A percentile compares a stretch with the other conserved stretches of the same genome.
phyloP scores from a whole-genome alignment of 225 moss, liverwort and hornwort genomes.

The Pleurozium schreberi region DNA sequence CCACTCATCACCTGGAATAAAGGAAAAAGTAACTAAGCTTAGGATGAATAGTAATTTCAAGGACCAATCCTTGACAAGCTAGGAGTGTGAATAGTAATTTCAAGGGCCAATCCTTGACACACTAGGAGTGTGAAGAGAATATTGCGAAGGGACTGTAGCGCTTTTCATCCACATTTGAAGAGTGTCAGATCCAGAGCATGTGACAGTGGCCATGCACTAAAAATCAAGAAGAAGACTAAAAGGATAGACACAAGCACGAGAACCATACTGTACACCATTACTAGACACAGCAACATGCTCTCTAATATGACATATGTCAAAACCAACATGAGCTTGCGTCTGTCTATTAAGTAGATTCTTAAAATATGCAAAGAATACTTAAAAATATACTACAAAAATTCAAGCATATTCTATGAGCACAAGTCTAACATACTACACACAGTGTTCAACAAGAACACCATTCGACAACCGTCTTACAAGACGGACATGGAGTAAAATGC shows the following conservation, averaged over 20 bases:
- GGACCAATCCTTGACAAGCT: no score
- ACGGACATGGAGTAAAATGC: background rate
- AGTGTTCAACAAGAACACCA: background rate
- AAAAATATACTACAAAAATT: no score
- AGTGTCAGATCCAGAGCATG: no score
- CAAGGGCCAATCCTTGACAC: no score
- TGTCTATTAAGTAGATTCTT: background rate
- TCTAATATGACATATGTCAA: background rate
- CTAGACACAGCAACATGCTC: background rate
- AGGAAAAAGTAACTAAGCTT: no score
- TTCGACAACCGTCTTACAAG: background rate
- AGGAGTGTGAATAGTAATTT: no score
- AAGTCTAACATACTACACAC: background rate
- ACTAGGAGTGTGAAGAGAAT: no score
- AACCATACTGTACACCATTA: background rate
- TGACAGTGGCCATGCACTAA: no score
- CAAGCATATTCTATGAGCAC: background rate
- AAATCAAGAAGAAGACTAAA: background rate
- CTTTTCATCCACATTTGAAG: no score
- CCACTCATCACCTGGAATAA: no score
- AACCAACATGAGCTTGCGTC: background rate
- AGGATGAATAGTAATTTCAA: no score
- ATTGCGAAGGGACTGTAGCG: no score
- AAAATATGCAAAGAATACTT: background rate
- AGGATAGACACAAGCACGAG: background rate